Conservation (phyloP, 805 yeast species). For the Candida railenensis region DNA sequence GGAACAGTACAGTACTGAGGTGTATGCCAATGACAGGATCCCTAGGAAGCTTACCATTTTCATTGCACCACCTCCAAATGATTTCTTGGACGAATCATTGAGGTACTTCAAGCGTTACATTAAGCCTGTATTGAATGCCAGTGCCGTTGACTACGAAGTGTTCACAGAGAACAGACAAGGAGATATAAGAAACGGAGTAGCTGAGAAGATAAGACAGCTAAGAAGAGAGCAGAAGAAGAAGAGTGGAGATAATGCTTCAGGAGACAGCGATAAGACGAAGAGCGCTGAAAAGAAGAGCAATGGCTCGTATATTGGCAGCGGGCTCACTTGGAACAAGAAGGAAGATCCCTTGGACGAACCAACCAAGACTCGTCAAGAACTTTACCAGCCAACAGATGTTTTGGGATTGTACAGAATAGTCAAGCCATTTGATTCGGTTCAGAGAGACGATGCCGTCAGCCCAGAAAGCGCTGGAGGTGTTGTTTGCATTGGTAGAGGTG, state of each 20-base stretch:
- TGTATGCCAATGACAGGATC: conserved; percentile 44
- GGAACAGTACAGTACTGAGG: conserved; percentile 46
- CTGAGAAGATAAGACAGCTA: conserved; percentile 72
- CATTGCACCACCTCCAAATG: conserved; percentile 97
- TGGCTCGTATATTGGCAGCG: not conserved
- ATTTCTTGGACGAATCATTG: conserved; percentile 72
- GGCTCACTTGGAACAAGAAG: conserved; percentile 17
- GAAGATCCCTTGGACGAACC: conserved; percentile 27
- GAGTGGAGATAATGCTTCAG: not conserved
- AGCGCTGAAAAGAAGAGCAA: too few relatives aligned
- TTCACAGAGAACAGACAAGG: conserved; percentile 84
- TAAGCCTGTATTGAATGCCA: conserved; percentile 82
- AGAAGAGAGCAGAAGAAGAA: conserved; percentile 42
- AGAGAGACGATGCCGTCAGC: conserved; percentile 47
- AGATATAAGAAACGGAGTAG: conserved; percentile 76
- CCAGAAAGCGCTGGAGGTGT: conserved; percentile 74
- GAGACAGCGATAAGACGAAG: conserved; percentile 1
- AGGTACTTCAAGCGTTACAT: conserved; percentile 73
- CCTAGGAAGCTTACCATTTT: conserved; percentile 81
- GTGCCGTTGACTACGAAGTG: conserved; percentile 81
- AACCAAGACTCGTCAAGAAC: conserved; percentile 28
- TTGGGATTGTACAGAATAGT: conserved; percentile 53
- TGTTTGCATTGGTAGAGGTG: conserved; percentile 91
- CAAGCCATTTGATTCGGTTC: conserved; percentile 29
- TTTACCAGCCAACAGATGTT: conserved; percentile 44